Base-by-base conservation (phyloP, 108 stramenopile species). In the Pseudonitzschia multiseries region DNA sequence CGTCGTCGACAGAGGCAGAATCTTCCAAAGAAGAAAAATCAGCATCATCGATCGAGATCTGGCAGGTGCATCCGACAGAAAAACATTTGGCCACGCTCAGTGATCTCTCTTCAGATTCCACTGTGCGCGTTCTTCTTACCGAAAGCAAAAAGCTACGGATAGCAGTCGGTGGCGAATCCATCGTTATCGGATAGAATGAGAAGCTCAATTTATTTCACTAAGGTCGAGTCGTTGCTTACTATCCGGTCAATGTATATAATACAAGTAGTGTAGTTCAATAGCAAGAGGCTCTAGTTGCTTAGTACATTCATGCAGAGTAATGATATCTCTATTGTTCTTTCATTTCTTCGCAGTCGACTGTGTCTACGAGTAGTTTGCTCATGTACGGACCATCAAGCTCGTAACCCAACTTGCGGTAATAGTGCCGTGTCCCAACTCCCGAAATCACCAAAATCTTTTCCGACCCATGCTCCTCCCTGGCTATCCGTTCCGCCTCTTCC, bases 401-500 rank as follows among this genome's bases (percentile, higher is more conserved):
- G 74, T 97, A 98, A 33, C 96, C 98, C 79, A 97, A 72, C 79
- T 95, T 95, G 46, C 98, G 84, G 74, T 98, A 98, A 72, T 97
- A 98, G 75, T 97, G 92, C 20, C 98, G 83, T 36, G 97, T 97
- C 28, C 98, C 98, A 18, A 98, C 96, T 27, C 98, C 98, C 1
- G 96, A 85, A 74, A 98, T 98, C 15, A 98, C 97, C 9, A 95
- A 73, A 6, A 98, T 72, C 73, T 97, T 97, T 71, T 88, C 83
- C 46, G 89, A 89, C 12, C 94, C 93, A 69, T 97, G 96, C 79
- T 96, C 96, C 42, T 93, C 89, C 59, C 86, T 69, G 1, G 97
- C 96, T 70, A 98, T 96, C 13, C 95, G 79, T 74, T 97, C 98
- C 20, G 97, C 96, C 74, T 97, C 98, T 74, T 95, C 95, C 96